Base-by-base conservation (phyloP, 1,284 basidiomycete species). In the Naganishia sp. region DNA sequence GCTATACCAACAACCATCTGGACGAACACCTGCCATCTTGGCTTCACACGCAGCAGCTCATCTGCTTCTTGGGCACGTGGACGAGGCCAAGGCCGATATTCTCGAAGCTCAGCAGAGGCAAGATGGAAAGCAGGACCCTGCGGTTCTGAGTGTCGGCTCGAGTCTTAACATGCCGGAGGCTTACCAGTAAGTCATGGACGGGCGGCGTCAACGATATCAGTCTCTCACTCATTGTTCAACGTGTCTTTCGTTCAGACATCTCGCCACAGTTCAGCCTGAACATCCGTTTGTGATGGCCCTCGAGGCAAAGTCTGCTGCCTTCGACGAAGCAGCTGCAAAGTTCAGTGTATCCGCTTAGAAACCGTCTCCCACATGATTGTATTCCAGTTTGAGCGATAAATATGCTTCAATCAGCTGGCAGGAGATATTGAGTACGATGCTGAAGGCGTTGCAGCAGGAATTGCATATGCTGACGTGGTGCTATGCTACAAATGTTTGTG, bases 1-100 rank as follows among this genome's bases (percentile, higher is more conserved):
- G 76, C 90, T 95, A 74, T 84, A 94, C 57, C 89, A 87, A 44
- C 89, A 92, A 71, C 93, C 93, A 2, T 88, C 89, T 75, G 94
- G 69, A 83, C 90, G 23, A 83, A 82, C 73, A 57, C 88, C 50
- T 83, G 87, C 72, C 81, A 76, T 94, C 18, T 83, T 95, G 39
- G 89, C 90, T 13, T 87, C 90, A 6, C 88, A 93, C 69, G 91
- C 90, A 1, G 86, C 94, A 25, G 87, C 89, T 18, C 89, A 94
- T 70, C 85, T 93, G 39, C 81, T 94, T 42, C 84, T 89, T 25
- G 89, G 90, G 45, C 89, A 95, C 75, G 82, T 90, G 59, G 83
- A 86, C 25, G 91, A 90, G 70, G 92, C 92, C 10, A 87, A 88
- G 75, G 91, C 89, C 11, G 92, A 94, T 75, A 81, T 94, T 50